Evolutionary conservation across 805 yeast species (phyloP).

Genomic region (Nakazawaea ambrosiae): DNA sequence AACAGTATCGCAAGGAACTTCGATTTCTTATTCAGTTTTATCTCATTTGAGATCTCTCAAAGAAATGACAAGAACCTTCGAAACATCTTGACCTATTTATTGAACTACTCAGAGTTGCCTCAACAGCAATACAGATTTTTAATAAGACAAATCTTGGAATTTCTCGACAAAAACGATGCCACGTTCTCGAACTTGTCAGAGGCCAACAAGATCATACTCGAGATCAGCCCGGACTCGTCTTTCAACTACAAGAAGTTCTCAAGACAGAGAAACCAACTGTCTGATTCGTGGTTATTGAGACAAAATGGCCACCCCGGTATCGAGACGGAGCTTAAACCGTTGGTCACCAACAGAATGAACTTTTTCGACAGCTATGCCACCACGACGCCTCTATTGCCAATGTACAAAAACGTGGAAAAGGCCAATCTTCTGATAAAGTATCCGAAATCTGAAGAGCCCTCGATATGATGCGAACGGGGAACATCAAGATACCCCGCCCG

Average conservation of each 20-base stretch:
- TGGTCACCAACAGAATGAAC: conserved; percentile 31
- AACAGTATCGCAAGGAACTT: conserved; percentile 29
- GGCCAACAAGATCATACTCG: conserved; percentile 16
- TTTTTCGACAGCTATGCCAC: conserved; percentile 13
- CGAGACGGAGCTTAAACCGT: conserved; percentile 29
- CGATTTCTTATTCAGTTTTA: conserved; percentile 50
- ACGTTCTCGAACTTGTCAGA: conserved; percentile 4
- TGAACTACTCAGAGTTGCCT: conserved; percentile 40
- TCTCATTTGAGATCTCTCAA: conserved; percentile 43
- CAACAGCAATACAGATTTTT: conserved; percentile 35
- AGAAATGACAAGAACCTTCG: conserved; percentile 38
- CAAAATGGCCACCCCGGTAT: conserved; percentile 32
- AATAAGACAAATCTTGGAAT: conserved; percentile 26
- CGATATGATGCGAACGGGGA: too few species aligned
- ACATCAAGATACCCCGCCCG: too few species aligned
- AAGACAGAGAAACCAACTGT: conserved; percentile 23
- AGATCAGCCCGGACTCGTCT: conserved; percentile 25
- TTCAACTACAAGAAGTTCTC: conserved; percentile 23
- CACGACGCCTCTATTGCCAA: conserved; percentile 39
- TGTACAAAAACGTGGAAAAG: conserved; percentile 59
- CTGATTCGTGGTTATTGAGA: conserved; percentile 19
- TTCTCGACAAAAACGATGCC: conserved; percentile 21
- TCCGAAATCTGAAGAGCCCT: conserved; percentile 17
- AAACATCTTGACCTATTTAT: conserved; percentile 37
- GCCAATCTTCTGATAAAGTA: conserved; percentile 42